These are phyloP conservation scores for Penicillium sp. DNA, from an alignment of 2,329 filamentous ascomycete genomes.

Conservation along the genomic window DNA sequence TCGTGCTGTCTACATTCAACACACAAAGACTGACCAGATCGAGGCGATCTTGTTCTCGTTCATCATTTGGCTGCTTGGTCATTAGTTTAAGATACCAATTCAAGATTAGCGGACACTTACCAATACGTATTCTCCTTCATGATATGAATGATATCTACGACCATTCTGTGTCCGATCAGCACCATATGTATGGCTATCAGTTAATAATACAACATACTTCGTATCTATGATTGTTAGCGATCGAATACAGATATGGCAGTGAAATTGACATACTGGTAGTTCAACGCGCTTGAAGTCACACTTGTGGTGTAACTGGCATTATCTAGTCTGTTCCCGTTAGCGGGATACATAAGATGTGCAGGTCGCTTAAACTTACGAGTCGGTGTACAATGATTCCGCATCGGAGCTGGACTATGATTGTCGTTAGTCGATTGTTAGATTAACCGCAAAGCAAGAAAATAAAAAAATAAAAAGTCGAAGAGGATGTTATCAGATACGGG, in stretches of 20 bases:
- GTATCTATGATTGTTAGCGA: slow-evolving; percentile 22
- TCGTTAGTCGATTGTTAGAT: background rate
- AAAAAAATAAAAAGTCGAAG: background rate
- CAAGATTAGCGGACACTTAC: slow-evolving; percentile 10
- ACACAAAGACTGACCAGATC: slow-evolving; percentile 26
- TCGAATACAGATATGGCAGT: background rate
- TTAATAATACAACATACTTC: slow-evolving; percentile 24
- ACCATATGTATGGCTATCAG: background rate
- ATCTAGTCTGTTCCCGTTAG: slow-evolving; percentile 21
- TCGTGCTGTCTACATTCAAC: background rate
- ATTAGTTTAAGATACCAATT: background rate
- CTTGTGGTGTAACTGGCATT: slow-evolving; percentile 33
- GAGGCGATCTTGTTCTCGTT: slow-evolving; percentile 36
- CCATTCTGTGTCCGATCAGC: slow-evolving; percentile 23
- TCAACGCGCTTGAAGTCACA: slow-evolving; percentile 32
- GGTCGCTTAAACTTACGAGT: slow-evolving; percentile 25
- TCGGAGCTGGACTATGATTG: slow-evolving; percentile 23
- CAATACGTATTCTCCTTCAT: slow-evolving; percentile 28
- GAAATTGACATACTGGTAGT: slow-evolving; percentile 27
- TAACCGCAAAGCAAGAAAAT: too few relatives aligned
- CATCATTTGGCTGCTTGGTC: slow-evolving; percentile 30
- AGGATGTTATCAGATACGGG: background rate
- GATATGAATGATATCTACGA: slow-evolving; percentile 30
- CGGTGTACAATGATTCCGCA: slow-evolving; percentile 27
- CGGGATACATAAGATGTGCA: background rate